Evolutionary conservation across 202 grass and related monocot species (phyloP).

Genomic region (Setaria viridis): DNA sequence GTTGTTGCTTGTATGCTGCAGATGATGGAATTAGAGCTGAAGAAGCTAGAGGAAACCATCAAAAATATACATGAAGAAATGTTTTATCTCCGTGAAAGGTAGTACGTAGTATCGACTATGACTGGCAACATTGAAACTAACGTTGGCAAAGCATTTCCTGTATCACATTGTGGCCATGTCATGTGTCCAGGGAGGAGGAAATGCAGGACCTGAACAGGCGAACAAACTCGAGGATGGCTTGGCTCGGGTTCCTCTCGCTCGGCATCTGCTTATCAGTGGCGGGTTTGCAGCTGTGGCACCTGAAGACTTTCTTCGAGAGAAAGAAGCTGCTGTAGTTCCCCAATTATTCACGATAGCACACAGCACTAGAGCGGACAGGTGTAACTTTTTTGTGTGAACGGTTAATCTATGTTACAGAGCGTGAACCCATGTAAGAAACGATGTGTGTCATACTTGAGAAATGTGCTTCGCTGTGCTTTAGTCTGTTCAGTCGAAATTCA

Average conservation of each 20-base stretch:
- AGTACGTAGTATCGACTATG: not conserved
- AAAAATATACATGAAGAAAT: constrained; percentile 93
- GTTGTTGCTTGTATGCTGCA: constrained; percentile 39
- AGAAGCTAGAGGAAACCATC: constrained; percentile 85
- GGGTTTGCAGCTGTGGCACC: constrained; percentile 84
- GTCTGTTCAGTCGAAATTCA: not conserved
- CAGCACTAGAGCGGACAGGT: not conserved
- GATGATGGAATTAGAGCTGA: constrained; percentile 87
- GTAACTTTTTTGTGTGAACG: constrained; percentile 30
- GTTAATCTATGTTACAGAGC: constrained; percentile 22
- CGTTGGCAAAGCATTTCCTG: not conserved
- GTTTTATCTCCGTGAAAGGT: constrained; percentile 93
- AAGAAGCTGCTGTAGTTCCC: constrained; percentile 85
- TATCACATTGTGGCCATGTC: not conserved
- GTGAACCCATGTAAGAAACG: constrained; percentile 29
- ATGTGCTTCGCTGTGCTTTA: not conserved
- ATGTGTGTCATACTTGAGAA: constrained; percentile 20
- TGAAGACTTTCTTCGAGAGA: constrained; percentile 98
- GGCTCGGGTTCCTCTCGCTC: constrained; percentile 89
- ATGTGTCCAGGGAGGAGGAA: constrained; percentile 77
- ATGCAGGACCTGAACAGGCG: constrained; percentile 92
- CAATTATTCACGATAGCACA: constrained; percentile 22
- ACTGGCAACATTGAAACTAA: too few species aligned
- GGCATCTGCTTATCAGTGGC: constrained; percentile 79
- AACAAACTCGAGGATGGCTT: constrained; percentile 92